A percentile compares a stretch with the other conserved stretches of the same genome.
Evolutionary conservation across 1,284 basidiomycete species (phyloP).

Genomic region (Xerocomus nothofagi): DNA sequence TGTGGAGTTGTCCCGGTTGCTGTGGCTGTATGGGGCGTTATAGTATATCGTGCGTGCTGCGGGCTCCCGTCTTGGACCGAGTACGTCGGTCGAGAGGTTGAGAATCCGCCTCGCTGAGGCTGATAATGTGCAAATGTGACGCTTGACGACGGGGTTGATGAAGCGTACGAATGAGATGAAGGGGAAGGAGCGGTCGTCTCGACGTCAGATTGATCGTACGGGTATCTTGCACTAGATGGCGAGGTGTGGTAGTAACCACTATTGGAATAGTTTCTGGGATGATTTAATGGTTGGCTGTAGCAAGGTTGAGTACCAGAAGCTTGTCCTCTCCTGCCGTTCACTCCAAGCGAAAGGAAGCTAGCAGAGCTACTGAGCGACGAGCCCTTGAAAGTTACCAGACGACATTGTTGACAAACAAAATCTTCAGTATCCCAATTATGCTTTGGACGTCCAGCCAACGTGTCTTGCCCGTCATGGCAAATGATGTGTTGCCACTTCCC

Average conservation of each 20-base stretch:
- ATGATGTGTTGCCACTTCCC: constrained; percentile 80
- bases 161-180: constrained; percentile 15
- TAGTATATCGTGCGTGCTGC: constrained; percentile 21
- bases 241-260: constrained; percentile 19
- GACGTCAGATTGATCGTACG: constrained; percentile 23
- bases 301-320: constrained; percentile 13
- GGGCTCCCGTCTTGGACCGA: constrained; percentile 24
- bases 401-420: constrained; percentile 59
- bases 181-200: constrained; percentile 17
- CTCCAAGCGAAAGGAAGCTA: constrained; percentile 10
- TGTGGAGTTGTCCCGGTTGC: constrained; percentile 24
- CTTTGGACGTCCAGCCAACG: constrained; percentile 52
- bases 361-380: constrained; percentile 11
- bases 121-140: constrained; percentile 38
- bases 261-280: constrained; percentile 17
- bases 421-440: constrained; percentile 75
- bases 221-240: constrained; percentile 22
- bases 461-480: constrained; percentile 72
- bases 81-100: constrained; percentile 36
- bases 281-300: constrained; percentile 16
- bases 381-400: constrained; percentile 14
- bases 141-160: constrained; percentile 22
- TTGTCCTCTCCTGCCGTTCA: constrained; percentile 10
- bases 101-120: constrained; percentile 37
- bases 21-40: constrained; percentile 20